Base-by-base conservation (phyloP, 352 stramenopile genomes). In the Pythium monospermum region DNA sequence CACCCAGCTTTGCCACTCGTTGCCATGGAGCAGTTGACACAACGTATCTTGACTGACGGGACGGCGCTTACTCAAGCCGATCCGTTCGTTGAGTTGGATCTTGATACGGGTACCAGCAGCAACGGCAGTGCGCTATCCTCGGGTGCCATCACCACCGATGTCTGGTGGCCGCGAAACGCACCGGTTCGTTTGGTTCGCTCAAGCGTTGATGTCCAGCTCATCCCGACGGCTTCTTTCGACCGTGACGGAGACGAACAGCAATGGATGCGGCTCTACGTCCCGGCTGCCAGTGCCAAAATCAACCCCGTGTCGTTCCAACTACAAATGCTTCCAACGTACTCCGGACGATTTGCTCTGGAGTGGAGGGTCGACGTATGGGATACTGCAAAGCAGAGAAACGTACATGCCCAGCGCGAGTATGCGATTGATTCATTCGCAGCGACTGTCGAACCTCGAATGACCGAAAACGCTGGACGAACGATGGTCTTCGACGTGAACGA, bases 361-460 rank as follows among this genome's bases (percentile, higher is more conserved):
- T 16, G 36, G 27, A 46, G 27, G n/a, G 26, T 60, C 11, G 12
- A 28, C 18, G 22, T 60, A 7, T 49, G 38, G 33, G 53, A 60
- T 15, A 44, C 26, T 3, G 36, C 37, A 6, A 16, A 44, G 7
- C 53, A 60, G 22, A 30, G 15, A 3, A 22, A 18, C 3, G 11
- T 60, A 21, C 15, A 18, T 27, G 39, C 7, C 2, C 16, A 30
- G 15, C 22, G 16, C 12, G 53, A 49, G 19, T 49, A 39, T 25
- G 38, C 30, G 1, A 11, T 54, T 4, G 25, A 31, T 18, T 32
- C 39, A 0, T 16, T 50, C 13, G 18, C 43, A 15, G 33, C 2
- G 22, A 25, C 23, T 7, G 10, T 13, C 12, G 39, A 46, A 6
- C 23, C 39, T 21, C 23, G 22, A 5, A 30, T 46, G n/a, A n/a